Evolutionary conservation across 2,329 filamentous ascomycete genomes (phyloP).

Genomic region (Chrysoporthe deuterocubensis): DNA sequence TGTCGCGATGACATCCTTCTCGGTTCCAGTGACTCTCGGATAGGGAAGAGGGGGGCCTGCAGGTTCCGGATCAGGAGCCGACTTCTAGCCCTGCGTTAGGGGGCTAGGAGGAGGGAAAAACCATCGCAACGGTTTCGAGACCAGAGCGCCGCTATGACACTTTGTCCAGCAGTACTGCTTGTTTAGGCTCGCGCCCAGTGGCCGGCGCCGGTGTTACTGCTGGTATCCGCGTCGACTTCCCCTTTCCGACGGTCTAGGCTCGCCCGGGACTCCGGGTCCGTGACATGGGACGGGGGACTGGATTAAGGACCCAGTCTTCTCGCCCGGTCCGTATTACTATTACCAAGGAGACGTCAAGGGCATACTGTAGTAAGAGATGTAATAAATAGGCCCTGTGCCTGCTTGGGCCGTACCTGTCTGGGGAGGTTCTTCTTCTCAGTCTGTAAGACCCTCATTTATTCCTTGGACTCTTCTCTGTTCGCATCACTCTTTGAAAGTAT

Average conservation of each 20-base stretch:
- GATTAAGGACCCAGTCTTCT: slow-evolving; percentile 11
- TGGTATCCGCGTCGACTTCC: slow-evolving; percentile 5
- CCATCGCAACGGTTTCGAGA: neutral
- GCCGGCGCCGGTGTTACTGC: slow-evolving; percentile 10
- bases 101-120: neutral
- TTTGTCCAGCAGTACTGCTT: neutral
- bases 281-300: neutral
- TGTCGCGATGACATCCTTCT: neutral
- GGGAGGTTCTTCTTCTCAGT: neutral
- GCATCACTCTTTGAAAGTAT: slow-evolving; percentile 3
- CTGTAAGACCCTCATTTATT: slow-evolving; percentile 5
- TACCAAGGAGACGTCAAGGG: slow-evolving; percentile 1
- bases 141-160: slow-evolving; percentile 6
- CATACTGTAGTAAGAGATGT: neutral
- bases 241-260: slow-evolving; percentile 10
- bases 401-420: neutral
- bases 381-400: slow-evolving; percentile 10
- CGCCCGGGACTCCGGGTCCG: neutral
- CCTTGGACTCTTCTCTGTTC: neutral
- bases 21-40: neutral
- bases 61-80: neutral
- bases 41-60: neutral
- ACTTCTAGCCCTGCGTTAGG: slow-evolving; percentile 5
- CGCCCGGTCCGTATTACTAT: slow-evolving; percentile 8
- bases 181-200: neutral